phyloP scores from a whole-genome alignment of 2,329 filamentous ascomycete species.

The Pseudomassariella vexata region DNA sequence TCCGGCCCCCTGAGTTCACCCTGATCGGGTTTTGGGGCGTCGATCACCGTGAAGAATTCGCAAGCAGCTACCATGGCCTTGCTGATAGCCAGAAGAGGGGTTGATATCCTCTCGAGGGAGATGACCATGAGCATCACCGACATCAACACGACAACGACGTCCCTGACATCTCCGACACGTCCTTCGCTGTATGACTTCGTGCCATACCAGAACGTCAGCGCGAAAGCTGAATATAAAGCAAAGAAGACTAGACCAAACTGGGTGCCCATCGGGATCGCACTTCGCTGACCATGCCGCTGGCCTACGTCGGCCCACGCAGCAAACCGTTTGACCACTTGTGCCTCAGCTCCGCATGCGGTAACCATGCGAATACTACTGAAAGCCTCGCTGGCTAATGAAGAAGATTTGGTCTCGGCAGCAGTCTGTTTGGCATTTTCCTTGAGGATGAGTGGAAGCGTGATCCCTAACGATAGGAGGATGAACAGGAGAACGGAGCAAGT shows the following conservation, averaged over 20 bases:
- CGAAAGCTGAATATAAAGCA: conserved; percentile 45
- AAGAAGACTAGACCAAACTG: conserved; percentile 55
- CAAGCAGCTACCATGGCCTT: conserved; percentile 53
- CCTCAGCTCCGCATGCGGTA: conserved; percentile 56
- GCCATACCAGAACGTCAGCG: conserved; percentile 59
- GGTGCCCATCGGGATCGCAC: conserved; percentile 42
- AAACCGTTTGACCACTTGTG: conserved; percentile 47
- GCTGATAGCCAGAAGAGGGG: conserved; percentile 51
- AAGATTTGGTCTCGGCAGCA: conserved; percentile 50
- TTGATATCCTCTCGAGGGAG: conserved; percentile 50
- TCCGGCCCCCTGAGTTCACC: conserved; percentile 40
- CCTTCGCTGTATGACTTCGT: conserved; percentile 43
- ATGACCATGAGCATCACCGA: conserved; percentile 54
- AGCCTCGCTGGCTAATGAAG: conserved; percentile 55
- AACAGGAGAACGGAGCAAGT: conserved; percentile 52
- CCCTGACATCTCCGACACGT: conserved; percentile 41
- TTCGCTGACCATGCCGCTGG: conserved; percentile 39
- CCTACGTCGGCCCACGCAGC: conserved; percentile 49
- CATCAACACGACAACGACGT: conserved; percentile 51
- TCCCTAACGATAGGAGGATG: conserved; percentile 41
- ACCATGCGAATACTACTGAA: conserved; percentile 57
- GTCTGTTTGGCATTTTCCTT: conserved; percentile 41
- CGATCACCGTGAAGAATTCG: conserved; percentile 51
- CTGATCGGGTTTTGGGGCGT: conserved; percentile 35
- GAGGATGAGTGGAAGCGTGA: conserved; percentile 50